Conservation (phyloP, 2,329 filamentous ascomycete genomes). For the Phyllosticta citribraziliensis region DNA sequence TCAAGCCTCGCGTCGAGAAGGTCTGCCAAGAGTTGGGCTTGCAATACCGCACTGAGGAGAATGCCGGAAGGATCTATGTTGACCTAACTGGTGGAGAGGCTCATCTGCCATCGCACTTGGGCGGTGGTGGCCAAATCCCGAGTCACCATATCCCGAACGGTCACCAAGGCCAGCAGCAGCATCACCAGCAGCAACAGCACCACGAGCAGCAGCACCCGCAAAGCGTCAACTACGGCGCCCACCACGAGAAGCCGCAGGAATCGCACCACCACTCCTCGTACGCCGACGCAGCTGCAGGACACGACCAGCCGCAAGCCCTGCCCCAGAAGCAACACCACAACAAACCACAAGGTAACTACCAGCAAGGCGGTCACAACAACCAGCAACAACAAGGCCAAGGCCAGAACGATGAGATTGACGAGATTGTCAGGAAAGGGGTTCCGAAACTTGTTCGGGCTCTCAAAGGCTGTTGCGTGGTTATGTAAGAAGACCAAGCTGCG, state of each 20-base stretch:
- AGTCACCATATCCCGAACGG: constrained; percentile 26
- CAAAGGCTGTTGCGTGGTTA: constrained; percentile 63
- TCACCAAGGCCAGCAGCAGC: constrained; percentile 26
- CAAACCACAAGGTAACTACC: constrained; percentile 34
- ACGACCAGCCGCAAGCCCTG: constrained; percentile 23
- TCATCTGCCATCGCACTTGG: constrained; percentile 31
- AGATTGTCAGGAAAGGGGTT: constrained; percentile 51
- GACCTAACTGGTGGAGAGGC: constrained; percentile 68
- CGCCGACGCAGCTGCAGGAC: neutral
- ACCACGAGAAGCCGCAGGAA: neutral
- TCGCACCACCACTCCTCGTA: neutral
- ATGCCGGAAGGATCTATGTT: constrained; percentile 81
- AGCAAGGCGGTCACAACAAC: constrained; percentile 27
- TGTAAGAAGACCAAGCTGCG: constrained; percentile 39
- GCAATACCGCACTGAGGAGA: constrained; percentile 76
- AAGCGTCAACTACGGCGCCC: constrained; percentile 13
- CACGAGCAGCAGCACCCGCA: constrained; percentile 36
- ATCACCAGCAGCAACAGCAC: constrained; percentile 35
- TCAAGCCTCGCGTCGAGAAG: constrained; percentile 89
- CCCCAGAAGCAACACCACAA: constrained; percentile 36
- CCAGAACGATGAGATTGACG: constrained; percentile 46
- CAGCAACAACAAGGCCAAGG: constrained; percentile 37
- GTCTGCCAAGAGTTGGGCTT: constrained; percentile 76
- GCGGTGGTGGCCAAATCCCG: constrained; percentile 30
- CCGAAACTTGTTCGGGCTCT: constrained; percentile 54